Base-by-base conservation (phyloP, 352 stramenopile genomes). In the Peronosclerospora sorghi region DNA sequence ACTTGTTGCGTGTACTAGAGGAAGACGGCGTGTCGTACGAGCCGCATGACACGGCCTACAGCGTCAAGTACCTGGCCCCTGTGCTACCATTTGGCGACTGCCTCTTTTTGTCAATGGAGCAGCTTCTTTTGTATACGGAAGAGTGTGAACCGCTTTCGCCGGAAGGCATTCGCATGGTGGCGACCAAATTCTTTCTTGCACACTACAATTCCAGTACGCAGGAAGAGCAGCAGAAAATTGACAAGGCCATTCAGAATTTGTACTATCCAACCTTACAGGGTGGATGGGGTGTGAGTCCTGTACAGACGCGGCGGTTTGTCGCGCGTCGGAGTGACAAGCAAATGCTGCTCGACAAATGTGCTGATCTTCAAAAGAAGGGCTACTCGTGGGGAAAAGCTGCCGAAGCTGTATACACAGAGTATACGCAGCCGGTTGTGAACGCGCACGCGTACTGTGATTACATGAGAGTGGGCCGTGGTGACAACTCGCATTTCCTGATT, bases 81-180 rank as follows among this genome's bases (percentile, higher is more conserved):
- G 80, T 93, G 13, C 54, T 77, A 13, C 80, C 80, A 4, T 88
- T 86, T 32, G 80, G 80, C 8, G 80, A 93, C 60, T 93, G 80
- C 43, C 73, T 93, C 28, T 93, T 90, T 39, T 50, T 93, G 13
- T 89, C 76, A 8, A 89, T 93, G 66, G 80, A 93, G 54, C 80
- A 93, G 54, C 49, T 93, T 10, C 48, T 88, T 45, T 54, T 90
- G 30, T 86, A 90, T 62, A 84, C 77, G 35, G 80, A 93, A 39
- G 80, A 88, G 29, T 88, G 78, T 42, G 73, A 93, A 47, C 75
- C 78, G 14, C 46, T 90, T 35, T 54, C 65, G 4, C 69, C 80
- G 2, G 67, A 77, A 19, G 62, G 68, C 3, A 86, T 93, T 34
- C 77, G 80, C 21, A 49, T 69, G 34, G 73, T 89, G 12, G 77